A percentile compares a stretch with the other conserved stretches of the same genome.
Conservation (phyloP, 768 basidiomycete species). For the Dioszegia aurantiaca region DNA sequence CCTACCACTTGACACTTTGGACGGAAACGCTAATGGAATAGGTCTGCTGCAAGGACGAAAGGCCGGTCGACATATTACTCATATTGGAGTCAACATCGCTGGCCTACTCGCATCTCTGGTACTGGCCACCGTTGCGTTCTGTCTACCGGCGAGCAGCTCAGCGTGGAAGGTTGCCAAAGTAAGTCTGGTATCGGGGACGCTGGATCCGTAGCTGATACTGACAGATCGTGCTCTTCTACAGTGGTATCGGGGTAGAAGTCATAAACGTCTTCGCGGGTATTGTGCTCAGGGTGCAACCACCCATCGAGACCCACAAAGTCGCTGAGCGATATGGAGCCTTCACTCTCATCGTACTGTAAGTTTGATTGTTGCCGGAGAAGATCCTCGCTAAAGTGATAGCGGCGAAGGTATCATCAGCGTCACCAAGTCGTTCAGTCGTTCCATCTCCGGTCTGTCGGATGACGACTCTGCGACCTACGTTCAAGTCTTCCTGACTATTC, state of each 20-base stretch:
- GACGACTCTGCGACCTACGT: slow-evolving; percentile 26
- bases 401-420: slow-evolving; percentile 45
- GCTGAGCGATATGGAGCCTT: slow-evolving; percentile 39
- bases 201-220: background rate
- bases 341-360: slow-evolving; percentile 42
- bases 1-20: background rate
- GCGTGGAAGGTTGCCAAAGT: slow-evolving; percentile 23
- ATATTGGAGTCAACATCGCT: slow-evolving; percentile 6
- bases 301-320: slow-evolving; percentile 16
- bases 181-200: background rate
- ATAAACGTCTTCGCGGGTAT: slow-evolving; percentile 16
- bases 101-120: slow-evolving; percentile 14
- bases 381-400: slow-evolving; percentile 17
- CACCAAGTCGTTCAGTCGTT: slow-evolving; percentile 29
- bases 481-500: slow-evolving; percentile 35
- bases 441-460: slow-evolving; percentile 31
- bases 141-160: slow-evolving; percentile 18
- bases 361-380: background rate
- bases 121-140: slow-evolving; percentile 19
- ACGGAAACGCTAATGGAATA: slow-evolving; percentile 2
- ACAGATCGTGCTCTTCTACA: slow-evolving; percentile 33
- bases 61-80: slow-evolving; percentile 13
- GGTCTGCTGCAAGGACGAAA: slow-evolving; percentile 18
- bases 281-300: background rate
- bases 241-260: slow-evolving; percentile 25